These are phyloP conservation scores for Ogataea paraovalis DNA, from an alignment of 805 yeast species.

Conservation along the genomic window DNA sequence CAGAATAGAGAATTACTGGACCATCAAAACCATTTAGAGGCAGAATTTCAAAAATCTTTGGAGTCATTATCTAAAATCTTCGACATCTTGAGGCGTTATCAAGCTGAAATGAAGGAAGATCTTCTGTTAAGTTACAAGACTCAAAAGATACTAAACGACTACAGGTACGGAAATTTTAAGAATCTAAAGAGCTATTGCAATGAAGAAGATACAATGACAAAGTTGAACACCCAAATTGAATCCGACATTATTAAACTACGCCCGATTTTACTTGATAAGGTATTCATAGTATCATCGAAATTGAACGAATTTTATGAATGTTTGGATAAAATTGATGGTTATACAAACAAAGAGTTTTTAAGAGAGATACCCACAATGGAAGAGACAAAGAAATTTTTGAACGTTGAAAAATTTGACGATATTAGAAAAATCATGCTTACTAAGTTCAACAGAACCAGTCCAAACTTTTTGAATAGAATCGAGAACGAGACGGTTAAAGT, in stretches of 20 bases:
- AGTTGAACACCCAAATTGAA: constrained; percentile 21
- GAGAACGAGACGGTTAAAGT: constrained; percentile 28
- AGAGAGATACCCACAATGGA: constrained; percentile 24
- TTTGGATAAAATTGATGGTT: constrained; percentile 20
- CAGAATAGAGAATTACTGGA: constrained; percentile 11
- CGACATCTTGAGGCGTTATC: constrained; percentile 11
- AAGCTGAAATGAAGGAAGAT: constrained; percentile 13
- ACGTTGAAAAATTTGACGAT: constrained; percentile 19
- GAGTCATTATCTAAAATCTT: constrained; percentile 26
- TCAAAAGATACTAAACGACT: constrained; percentile 20
- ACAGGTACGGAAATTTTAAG: constrained; percentile 13
- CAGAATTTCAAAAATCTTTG: constrained; percentile 22
- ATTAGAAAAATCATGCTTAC: constrained; percentile 25
- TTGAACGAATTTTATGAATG: constrained; percentile 22
- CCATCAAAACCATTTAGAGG: constrained; percentile 14
- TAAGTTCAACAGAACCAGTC: constrained; percentile 26
- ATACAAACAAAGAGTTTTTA: constrained; percentile 14
- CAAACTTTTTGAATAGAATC: constrained; percentile 21
- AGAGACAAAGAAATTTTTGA: constrained; percentile 16
- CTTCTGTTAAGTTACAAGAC: constrained; percentile 15
- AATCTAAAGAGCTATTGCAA: constrained; percentile 19
- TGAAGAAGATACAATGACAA: constrained; percentile 21
- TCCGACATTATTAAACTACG: constrained; percentile 18
- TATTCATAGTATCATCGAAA: constrained; percentile 19
- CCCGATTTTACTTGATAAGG: constrained; percentile 24